Base-by-base conservation (phyloP, 768 basidiomycete species). In the Tylopilus vinaceipallidus region DNA sequence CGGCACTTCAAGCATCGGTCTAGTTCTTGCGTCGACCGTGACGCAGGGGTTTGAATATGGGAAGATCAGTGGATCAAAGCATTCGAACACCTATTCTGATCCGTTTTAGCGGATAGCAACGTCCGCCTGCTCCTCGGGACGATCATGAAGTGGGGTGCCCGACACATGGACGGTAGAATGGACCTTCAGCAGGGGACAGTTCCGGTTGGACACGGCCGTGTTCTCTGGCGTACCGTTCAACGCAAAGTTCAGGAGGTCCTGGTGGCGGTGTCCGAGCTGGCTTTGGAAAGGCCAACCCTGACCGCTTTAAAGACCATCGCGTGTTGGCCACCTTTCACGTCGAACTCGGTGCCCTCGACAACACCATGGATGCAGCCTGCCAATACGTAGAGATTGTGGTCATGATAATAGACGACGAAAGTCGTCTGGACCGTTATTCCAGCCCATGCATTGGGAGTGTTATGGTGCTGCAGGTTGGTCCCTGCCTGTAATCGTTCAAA, bases 371-470 rank as follows among this genome's bases (percentile, higher is more conserved):
- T 48, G 17, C 49, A 48, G 22, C 60, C 60, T 4, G 53, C 60
- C 2, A 53, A 59, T 13, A 59, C 51, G n/a, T 44, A 53, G 11
- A 53, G 34, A 22, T 11, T 47, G 10, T 17, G 13, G 16, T 19
- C 12, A 16, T 22, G 54, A 32, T 48, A 16, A 20, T 24, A 46
- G 32, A 61, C 51, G 23, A 44, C 55, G 53, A 55, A 55, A 11
- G 46, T 53, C 9, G 48, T 56, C 32, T 49, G 40, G 12, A 44
- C 53, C 38, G 39, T n/a, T 56, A 33, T 61, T 47, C 29, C 17
- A 22, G 0, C 60, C 60, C 29, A 52, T 45, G 32, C 60, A 62
- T 13, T 56, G 60, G 26, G 57, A 60, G 35, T 62, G 57, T 20
- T n/a, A n/a, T n/a, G n/a, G n/a, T n/a, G n/a, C n/a, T 62, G 60